A percentile compares a stretch with the other conserved stretches of the same genome.
Evolutionary conservation across 495 filamentous ascomycete species (phyloP).

Genomic region (Xylaria cubensis): DNA sequence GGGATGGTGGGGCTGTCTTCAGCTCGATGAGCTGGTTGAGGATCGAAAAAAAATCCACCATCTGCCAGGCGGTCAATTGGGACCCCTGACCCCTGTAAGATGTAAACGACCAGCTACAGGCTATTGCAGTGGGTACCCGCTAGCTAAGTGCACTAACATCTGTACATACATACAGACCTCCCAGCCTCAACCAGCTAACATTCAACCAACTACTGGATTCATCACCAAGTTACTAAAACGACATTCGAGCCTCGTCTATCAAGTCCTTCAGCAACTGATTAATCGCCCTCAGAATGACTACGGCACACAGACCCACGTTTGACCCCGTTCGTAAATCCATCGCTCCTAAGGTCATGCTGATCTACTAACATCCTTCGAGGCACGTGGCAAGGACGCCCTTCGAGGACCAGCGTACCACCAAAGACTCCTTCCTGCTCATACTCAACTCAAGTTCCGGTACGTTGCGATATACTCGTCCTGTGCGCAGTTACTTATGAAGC

Average conservation of each 20-base stretch:
- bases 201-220: not conserved
- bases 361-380: constrained; percentile 57
- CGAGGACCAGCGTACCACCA: constrained; percentile 96
- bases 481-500: not conserved
- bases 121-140: not conserved
- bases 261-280: not conserved
- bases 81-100: constrained; percentile 32
- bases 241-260: constrained; percentile 6
- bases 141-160: not conserved
- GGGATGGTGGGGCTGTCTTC: constrained; percentile 36
- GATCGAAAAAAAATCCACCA: not conserved
- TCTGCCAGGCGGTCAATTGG: constrained; percentile 44
- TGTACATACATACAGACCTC: not conserved
- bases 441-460: constrained; percentile 84
- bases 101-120: not conserved
- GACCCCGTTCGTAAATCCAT: constrained; percentile 71
- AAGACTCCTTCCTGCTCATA: constrained; percentile 91
- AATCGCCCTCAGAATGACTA: constrained; percentile 63
- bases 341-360: not conserved
- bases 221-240: not conserved
- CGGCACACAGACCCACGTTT: constrained; percentile 89
- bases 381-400: constrained; percentile 92
- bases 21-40: not conserved
- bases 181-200: not conserved
- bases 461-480: constrained; percentile 4